Evolutionary conservation across 345 rosid species (phyloP).

Genomic region (Triadica sebifera): DNA sequence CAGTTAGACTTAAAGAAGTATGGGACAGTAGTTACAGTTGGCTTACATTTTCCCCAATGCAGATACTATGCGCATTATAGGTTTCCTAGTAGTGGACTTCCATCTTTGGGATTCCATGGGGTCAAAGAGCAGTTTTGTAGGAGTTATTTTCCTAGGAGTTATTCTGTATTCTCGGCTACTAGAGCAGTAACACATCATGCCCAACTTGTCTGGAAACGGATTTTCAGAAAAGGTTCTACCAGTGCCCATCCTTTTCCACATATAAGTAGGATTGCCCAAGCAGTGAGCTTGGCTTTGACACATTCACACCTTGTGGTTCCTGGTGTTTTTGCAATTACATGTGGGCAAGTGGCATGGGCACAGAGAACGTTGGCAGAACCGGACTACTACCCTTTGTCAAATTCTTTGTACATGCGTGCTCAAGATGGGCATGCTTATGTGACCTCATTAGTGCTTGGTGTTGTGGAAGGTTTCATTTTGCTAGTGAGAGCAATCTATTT

Average conservation of each 20-base stretch:
- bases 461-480: slow-evolving; percentile 52
- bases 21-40: slow-evolving; percentile 39
- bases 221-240: slow-evolving; percentile 40
- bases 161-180: slow-evolving; percentile 39
- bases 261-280: slow-evolving; percentile 66
- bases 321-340: slow-evolving; percentile 52
- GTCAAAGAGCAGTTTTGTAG: slow-evolving; percentile 31
- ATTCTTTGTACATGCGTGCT: slow-evolving; percentile 52
- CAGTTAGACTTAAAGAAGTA: slow-evolving; percentile 32
- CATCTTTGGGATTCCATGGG: slow-evolving; percentile 24
- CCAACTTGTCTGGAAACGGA: slow-evolving; percentile 60
- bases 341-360: slow-evolving; percentile 62
- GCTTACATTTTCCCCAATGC: slow-evolving; percentile 39
- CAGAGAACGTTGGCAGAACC: slow-evolving; percentile 44
- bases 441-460: slow-evolving; percentile 42
- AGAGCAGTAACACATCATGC: slow-evolving; percentile 44
- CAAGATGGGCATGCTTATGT: slow-evolving; percentile 58
- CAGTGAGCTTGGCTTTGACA: slow-evolving; percentile 64
- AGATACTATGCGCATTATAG: slow-evolving; percentile 36
- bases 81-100: slow-evolving; percentile 25
- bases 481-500: slow-evolving; percentile 73
- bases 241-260: slow-evolving; percentile 32
- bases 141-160: slow-evolving; percentile 35
- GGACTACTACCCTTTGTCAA: slow-evolving; percentile 44
- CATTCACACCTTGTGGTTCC: slow-evolving; percentile 63